Conservation (phyloP, 2,329 filamentous ascomycete genomes). For the Nakataea oryzae region DNA sequence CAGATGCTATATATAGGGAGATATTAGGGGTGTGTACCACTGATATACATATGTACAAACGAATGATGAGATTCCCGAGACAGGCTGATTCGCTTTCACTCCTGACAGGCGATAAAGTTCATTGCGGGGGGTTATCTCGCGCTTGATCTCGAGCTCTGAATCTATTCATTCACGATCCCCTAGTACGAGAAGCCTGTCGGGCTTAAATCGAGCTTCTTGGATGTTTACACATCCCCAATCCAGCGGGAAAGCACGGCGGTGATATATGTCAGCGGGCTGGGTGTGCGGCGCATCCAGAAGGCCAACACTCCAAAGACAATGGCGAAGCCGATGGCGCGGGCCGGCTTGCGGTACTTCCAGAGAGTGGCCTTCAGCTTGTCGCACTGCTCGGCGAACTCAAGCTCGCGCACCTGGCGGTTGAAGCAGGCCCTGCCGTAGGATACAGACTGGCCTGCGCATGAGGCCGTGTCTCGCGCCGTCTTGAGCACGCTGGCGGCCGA, state of each 20-base stretch:
- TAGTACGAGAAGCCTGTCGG: no score
- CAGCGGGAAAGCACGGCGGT: constrained; percentile 12
- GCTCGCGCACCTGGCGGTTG: constrained; percentile 57
- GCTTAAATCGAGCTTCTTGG: background rate
- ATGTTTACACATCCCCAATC: background rate
- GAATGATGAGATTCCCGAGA: background rate
- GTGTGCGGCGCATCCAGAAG: constrained; percentile 50
- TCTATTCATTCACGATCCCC: background rate
- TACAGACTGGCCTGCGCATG: constrained; percentile 44
- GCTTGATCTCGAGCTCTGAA: background rate
- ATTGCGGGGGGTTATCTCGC: no score
- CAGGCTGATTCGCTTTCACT: background rate
- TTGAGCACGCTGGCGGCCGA: constrained; percentile 75
- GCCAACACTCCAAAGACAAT: constrained; percentile 59
- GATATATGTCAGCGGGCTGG: constrained; percentile 17
- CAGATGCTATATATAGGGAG: no score
- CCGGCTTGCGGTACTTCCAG: constrained; percentile 57
- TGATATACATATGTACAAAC: background rate
- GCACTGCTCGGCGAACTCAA: constrained; percentile 54
- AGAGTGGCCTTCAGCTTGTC: constrained; percentile 29
- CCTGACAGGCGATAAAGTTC: background rate
- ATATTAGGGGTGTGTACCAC: background rate
- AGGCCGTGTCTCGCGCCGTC: constrained; percentile 50
- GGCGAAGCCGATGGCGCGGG: constrained; percentile 50
- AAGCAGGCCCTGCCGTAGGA: constrained; percentile 60